Conservation (phyloP, 2,329 filamentous ascomycete genomes). For the Diaporthe sp. region DNA sequence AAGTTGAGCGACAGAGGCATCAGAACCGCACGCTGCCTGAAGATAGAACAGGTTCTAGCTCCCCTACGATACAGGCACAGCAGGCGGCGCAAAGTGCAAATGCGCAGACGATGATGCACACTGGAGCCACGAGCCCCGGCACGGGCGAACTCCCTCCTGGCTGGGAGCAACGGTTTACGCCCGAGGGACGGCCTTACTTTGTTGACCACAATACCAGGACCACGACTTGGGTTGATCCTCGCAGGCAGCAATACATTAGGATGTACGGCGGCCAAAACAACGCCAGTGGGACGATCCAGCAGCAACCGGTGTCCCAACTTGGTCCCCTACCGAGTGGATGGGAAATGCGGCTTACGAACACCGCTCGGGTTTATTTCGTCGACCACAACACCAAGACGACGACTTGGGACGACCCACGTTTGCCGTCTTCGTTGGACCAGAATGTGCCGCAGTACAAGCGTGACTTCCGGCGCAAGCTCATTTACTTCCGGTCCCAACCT, state of each 20-base stretch:
- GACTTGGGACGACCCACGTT: constrained; percentile 96
- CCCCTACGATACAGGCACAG: constrained; percentile 78
- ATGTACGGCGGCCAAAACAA: constrained; percentile 95
- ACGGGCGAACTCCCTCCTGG: constrained; percentile 94
- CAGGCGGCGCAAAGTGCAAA: constrained; percentile 59
- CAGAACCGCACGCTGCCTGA: constrained; percentile 96
- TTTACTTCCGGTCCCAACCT: constrained; percentile 98
- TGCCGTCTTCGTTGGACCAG: constrained; percentile 96
- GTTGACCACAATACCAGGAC: constrained; percentile 99
- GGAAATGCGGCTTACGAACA: constrained; percentile 99
- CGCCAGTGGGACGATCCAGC: constrained; percentile 88
- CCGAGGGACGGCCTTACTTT: constrained; percentile 95
- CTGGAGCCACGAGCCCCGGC: constrained; percentile 92
- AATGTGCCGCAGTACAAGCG: constrained; percentile 99
- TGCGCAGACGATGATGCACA: constrained; percentile 90
- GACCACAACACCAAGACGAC: constrained; percentile 99
- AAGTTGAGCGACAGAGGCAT: constrained; percentile 92
- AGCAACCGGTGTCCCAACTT: constrained; percentile 96
- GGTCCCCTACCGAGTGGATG: constrained; percentile 96
- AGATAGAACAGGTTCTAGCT: constrained; percentile 93
- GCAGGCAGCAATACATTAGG: constrained; percentile 96
- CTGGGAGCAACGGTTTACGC: constrained; percentile 97
- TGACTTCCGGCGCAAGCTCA: constrained; percentile 96
- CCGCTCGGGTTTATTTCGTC: constrained; percentile 97
- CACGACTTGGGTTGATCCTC: constrained; percentile 98